Percentiles rank a stretch among this genome's conserved stretches.
Evolutionary conservation across 208 protist genomes (phyloP).

Genomic region (Zelonia costaricensis): DNA sequence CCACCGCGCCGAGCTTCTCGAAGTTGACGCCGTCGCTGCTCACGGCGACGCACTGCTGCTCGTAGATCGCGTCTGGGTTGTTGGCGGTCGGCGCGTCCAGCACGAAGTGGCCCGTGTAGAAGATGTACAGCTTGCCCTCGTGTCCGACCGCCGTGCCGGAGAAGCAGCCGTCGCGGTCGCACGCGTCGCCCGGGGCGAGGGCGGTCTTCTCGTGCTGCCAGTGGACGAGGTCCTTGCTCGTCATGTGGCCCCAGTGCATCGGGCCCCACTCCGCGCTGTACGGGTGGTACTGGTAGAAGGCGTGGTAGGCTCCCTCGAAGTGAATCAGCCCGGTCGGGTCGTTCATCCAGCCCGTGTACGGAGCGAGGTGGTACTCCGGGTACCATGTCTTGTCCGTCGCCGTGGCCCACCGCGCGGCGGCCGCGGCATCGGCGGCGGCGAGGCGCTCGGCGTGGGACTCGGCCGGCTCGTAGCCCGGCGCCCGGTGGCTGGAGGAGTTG

Average conservation of each 20-base stretch:
- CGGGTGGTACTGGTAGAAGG: slow-evolving; percentile 63
- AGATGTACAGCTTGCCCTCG: slow-evolving; percentile 45
- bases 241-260: slow-evolving; percentile 63
- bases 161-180: slow-evolving; percentile 61
- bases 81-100: slow-evolving; percentile 19
- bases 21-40: slow-evolving; percentile 42
- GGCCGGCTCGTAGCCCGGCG: slow-evolving; percentile 8
- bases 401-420: slow-evolving; percentile 12
- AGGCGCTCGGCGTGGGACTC: slow-evolving; percentile 35
- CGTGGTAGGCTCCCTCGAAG: slow-evolving; percentile 42
- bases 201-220: slow-evolving; percentile 44
- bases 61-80: slow-evolving; percentile 34
- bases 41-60: slow-evolving; percentile 59
- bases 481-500: too few species aligned
- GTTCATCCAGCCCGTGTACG: slow-evolving; percentile 50
- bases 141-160: slow-evolving; percentile 41
- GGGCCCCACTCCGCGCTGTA: slow-evolving; percentile 47
- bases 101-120: slow-evolving; percentile 58
- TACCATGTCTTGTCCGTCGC: slow-evolving; percentile 35
- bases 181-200: slow-evolving; percentile 41
- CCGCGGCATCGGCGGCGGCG: slow-evolving; percentile 16
- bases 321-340: slow-evolving; percentile 38
- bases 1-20: slow-evolving; percentile 31
- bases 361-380: slow-evolving; percentile 43
- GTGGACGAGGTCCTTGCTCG: slow-evolving; percentile 49